Conservation (phyloP, 75 land plant species). For the Sequoiadendron giganteum region DNA sequence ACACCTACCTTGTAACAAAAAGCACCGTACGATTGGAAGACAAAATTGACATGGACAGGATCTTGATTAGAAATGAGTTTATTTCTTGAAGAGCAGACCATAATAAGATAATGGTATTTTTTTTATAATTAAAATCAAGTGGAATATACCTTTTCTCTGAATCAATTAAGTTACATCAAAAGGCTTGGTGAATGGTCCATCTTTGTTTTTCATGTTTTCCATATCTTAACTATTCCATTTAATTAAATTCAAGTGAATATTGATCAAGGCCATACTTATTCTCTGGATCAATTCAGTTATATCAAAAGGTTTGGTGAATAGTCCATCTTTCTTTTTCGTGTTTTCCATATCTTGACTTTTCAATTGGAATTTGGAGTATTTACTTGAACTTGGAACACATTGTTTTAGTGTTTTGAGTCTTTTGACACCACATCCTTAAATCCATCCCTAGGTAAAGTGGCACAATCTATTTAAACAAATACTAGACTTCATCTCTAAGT, state of each 20-base stretch:
- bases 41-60: not conserved
- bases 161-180: not conserved
- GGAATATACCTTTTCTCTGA: not conserved
- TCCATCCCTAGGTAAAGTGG: not conserved
- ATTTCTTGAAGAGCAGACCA: not conserved
- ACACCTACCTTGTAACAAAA: not conserved
- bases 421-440: not conserved
- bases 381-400: not conserved
- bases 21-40: not conserved
- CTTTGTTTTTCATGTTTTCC: not conserved
- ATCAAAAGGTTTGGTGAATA: not conserved
- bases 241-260: not conserved
- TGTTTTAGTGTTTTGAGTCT: not conserved
- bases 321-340: not conserved
- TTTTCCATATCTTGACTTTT: not conserved
- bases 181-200: not conserved
- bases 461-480: slow-evolving; percentile 1
- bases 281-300: not conserved
- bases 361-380: not conserved
- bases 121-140: not conserved
- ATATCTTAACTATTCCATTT: not conserved
- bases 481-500: not conserved
- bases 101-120: not conserved
- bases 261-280: not conserved
- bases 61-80: not conserved